These are phyloP conservation scores for Gaeumannomyces tritici DNA, from an alignment of 2,329 filamentous ascomycete genomes.

Conservation along the genomic window DNA sequence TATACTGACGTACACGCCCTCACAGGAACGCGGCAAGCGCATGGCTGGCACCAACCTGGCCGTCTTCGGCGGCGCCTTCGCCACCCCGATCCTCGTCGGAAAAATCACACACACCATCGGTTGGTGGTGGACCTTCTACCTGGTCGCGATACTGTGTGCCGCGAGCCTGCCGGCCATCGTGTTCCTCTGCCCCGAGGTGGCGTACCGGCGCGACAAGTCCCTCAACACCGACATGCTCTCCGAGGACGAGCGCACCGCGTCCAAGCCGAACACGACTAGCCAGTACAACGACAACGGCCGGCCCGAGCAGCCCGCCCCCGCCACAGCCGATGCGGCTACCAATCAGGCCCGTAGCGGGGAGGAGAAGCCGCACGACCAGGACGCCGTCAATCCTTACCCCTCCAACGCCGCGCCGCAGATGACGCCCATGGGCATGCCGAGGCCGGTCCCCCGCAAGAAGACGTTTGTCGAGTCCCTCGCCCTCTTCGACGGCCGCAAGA, in stretches of 20 bases:
- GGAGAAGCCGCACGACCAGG: slow-evolving; percentile 5
- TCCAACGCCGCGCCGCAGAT: background rate
- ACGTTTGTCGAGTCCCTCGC: slow-evolving; percentile 51
- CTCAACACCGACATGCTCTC: slow-evolving; percentile 59
- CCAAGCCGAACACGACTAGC: too few relatives aligned
- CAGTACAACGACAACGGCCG: too few relatives aligned
- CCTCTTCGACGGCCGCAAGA: slow-evolving; percentile 74
- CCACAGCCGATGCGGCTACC: background rate
- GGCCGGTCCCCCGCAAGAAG: slow-evolving; percentile 33
- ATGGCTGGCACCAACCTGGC: slow-evolving; percentile 69
- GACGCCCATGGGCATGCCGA: slow-evolving; percentile 7
- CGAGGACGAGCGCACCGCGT: background rate
- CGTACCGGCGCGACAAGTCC: slow-evolving; percentile 56
- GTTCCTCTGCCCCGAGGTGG: slow-evolving; percentile 77
- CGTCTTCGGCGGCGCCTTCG: slow-evolving; percentile 47
- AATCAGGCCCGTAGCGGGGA: background rate
- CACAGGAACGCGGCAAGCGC: slow-evolving; percentile 53
- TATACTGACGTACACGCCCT: background rate
- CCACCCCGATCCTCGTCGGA: slow-evolving; percentile 82
- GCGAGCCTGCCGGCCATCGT: slow-evolving; percentile 61
- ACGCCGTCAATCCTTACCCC: background rate
- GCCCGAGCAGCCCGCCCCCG: background rate
- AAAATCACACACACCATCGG: slow-evolving; percentile 68
- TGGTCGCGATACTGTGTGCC: slow-evolving; percentile 76
- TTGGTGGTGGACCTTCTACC: slow-evolving; percentile 85